Percentiles rank a stretch among this genome's conserved stretches.
Conservation (phyloP, 331 rosid species). For the Telfairia occidentalis region DNA sequence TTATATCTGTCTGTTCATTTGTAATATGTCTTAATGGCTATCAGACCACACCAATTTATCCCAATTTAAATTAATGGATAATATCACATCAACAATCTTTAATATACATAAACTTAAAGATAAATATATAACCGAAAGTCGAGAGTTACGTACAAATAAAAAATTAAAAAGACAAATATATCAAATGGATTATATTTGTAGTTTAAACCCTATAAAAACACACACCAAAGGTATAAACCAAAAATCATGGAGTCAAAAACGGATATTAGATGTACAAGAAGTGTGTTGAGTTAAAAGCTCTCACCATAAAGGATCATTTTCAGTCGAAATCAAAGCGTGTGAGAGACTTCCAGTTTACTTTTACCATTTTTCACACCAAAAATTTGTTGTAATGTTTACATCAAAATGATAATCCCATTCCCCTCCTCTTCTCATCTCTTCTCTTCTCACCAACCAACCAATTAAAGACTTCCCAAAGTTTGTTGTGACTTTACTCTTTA, state of each 20-base stretch:
- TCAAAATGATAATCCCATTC: background rate
- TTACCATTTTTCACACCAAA: background rate
- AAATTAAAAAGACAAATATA: background rate
- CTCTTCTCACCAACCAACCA: slow-evolving; percentile 12
- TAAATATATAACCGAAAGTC: no score
- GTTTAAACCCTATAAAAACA: background rate
- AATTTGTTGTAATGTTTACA: background rate
- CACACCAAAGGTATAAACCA: background rate
- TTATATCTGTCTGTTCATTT: no score
- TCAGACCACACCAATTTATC: no score
- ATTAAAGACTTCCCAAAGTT: background rate
- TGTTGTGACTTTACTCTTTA: background rate
- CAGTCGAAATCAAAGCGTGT: slow-evolving; percentile 2
- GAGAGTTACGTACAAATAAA: no score
- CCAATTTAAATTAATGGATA: no score
- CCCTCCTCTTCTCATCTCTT: background rate
- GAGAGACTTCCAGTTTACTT: background rate
- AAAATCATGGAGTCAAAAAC: background rate
- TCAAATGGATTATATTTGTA: background rate
- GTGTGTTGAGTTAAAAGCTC: background rate
- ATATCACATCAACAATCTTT: no score
- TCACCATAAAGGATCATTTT: background rate
- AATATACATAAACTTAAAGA: no score
- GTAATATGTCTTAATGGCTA: no score
- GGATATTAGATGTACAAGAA: background rate